Conservation (phyloP, 805 yeast genomes). For the Kodamaea laetipori region DNA sequence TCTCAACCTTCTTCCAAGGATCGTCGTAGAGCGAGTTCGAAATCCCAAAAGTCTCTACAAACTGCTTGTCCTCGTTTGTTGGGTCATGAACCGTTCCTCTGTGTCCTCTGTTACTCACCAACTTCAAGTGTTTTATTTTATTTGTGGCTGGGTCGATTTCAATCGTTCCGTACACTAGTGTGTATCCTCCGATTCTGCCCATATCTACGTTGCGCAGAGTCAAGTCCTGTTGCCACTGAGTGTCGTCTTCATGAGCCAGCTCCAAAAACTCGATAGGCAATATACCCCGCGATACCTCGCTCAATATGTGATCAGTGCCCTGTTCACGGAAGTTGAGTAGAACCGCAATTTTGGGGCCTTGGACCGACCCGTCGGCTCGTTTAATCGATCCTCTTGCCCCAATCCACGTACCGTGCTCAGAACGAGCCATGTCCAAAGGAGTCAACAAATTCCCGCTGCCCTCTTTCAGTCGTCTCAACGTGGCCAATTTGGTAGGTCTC, state of each 20-base stretch:
- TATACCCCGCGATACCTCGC: constrained; percentile 54
- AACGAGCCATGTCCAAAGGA: constrained; percentile 73
- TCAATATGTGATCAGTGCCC: constrained; percentile 22
- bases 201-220: constrained; percentile 16
- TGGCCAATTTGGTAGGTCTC: constrained; percentile 66
- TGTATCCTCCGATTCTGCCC: constrained; percentile 59
- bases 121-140: constrained; percentile 23
- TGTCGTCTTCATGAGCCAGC: constrained; percentile 34
- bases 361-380: not conserved
- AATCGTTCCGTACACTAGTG: constrained; percentile 55
- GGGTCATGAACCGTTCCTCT: constrained; percentile 34
- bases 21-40: constrained; percentile 67
- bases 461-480: constrained; percentile 32
- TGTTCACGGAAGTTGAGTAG: constrained; percentile 72
- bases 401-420: constrained; percentile 89
- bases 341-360: constrained; percentile 61
- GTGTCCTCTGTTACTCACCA: constrained; percentile 55
- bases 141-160: constrained; percentile 5
- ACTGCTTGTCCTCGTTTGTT: constrained; percentile 2
- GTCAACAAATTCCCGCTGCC: constrained; percentile 46
- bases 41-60: constrained; percentile 47
- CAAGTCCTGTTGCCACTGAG: constrained; percentile 39
- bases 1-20: constrained; percentile 74
- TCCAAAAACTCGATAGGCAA: constrained; percentile 49
- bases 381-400: constrained; percentile 52